phyloP scores from a whole-genome alignment of 2,329 filamentous ascomycete species.

The Ophiostoma angusticollis region DNA sequence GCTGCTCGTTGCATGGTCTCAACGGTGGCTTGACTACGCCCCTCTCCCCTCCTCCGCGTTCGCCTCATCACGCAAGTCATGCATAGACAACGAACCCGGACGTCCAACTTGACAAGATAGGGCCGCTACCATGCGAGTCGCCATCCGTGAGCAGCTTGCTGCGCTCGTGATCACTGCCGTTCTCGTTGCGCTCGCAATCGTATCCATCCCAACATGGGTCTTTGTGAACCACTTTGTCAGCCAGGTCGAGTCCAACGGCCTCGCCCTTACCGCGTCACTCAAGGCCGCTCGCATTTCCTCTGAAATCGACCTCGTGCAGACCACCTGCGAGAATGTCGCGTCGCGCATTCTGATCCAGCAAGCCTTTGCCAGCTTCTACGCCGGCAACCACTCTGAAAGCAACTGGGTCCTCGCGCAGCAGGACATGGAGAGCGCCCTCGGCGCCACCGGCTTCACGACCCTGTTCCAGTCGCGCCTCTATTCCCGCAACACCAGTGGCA shows the following conservation, averaged over 20 bases:
- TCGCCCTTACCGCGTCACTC: slow-evolving; percentile 70
- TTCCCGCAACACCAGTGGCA: slow-evolving; percentile 51
- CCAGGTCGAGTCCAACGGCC: slow-evolving; percentile 42
- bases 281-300: slow-evolving; percentile 73
- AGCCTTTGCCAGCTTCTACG: slow-evolving; percentile 38
- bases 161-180: slow-evolving; percentile 65
- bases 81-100: slow-evolving; percentile 15
- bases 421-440: slow-evolving; percentile 63
- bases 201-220: slow-evolving; percentile 63
- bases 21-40: background rate
- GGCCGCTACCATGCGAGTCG: slow-evolving; percentile 58
- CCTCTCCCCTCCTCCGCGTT: background rate
- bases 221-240: slow-evolving; percentile 43
- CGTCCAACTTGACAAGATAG: slow-evolving; percentile 18
- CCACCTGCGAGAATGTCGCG: slow-evolving; percentile 57
- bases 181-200: slow-evolving; percentile 60
- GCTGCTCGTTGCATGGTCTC: too few relatives aligned
- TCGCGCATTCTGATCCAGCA: slow-evolving; percentile 50
- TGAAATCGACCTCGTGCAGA: slow-evolving; percentile 67
- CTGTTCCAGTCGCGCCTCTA: slow-evolving; percentile 64
- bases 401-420: slow-evolving; percentile 48
- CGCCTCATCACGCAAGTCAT: slow-evolving; percentile 17
- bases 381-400: slow-evolving; percentile 37
- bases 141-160: slow-evolving; percentile 77
- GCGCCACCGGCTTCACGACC: slow-evolving; percentile 40